A percentile compares a stretch with the other conserved stretches of the same genome.
These are phyloP conservation scores for Phylloporus sp. DNA, from an alignment of 768 basidiomycete species.

Conservation along the genomic window DNA sequence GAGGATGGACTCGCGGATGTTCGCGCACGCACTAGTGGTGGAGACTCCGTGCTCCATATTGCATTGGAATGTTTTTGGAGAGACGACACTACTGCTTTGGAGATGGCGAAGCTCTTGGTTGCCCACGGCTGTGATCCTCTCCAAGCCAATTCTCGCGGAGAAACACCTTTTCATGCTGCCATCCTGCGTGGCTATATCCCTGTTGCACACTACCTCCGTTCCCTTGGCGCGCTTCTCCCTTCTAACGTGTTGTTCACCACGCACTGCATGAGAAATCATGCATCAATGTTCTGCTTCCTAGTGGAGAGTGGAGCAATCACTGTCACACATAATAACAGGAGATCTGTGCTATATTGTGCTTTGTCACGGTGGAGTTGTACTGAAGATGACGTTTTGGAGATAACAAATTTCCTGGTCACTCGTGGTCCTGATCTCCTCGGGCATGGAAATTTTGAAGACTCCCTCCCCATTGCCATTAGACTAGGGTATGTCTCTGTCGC, in stretches of 20 bases:
- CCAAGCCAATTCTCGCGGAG: background rate
- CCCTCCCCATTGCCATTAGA: too few relatives aligned
- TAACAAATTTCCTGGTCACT: too few relatives aligned
- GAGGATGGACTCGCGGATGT: background rate
- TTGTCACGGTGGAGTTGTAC: too few relatives aligned
- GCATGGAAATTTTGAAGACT: too few relatives aligned
- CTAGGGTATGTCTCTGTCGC: too few relatives aligned
- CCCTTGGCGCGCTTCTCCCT: background rate
- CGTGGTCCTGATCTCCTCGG: too few relatives aligned
- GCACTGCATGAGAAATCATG: too few relatives aligned
- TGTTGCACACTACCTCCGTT: background rate
- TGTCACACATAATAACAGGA: too few relatives aligned
- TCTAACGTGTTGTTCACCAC: background rate
- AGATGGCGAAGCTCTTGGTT: background rate
- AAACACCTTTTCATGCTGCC: background rate
- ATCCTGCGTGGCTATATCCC: background rate
- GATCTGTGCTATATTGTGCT: background rate
- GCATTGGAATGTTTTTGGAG: background rate
- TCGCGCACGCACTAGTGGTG: background rate
- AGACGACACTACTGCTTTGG: background rate
- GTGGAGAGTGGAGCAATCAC: too few relatives aligned
- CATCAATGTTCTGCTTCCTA: too few relatives aligned
- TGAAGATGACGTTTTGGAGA: too few relatives aligned
- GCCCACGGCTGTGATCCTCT: background rate
- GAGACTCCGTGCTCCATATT: background rate